Base-by-base conservation (phyloP, 176 grass and related monocot species). In the Tillandsia leiboldiana region DNA sequence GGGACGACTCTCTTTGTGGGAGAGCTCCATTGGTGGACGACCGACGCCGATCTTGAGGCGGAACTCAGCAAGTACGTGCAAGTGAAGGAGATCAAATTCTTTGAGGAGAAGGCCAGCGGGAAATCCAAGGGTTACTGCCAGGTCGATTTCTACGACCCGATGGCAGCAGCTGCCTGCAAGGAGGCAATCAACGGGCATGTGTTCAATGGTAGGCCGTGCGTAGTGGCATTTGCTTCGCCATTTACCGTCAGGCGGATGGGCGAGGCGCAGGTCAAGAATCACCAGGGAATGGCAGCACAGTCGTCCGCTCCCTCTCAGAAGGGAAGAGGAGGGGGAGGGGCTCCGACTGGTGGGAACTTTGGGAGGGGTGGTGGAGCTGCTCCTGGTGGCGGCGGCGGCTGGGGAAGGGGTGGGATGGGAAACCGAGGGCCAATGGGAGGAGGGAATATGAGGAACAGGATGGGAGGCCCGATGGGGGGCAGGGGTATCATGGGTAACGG, bases 21-120 rank as follows among this genome's bases (percentile, higher is more conserved):
- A 0, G 91, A 96, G 33, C 91, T 96, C 18, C 87, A 96, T 74
- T 96, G 91, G 91, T 96, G 91, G 91, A 96, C 91, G 29, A 91
- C 91, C 5, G 91, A 96, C 66, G 91, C 85, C 2, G 87, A 96
- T 76, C 82, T 96, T 11, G 84, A 91, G 72, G 72, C 23, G 2
- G 91, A 96, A 71, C 59, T 91, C 18, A 76, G 77, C 62, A 96
- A 91, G 73, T 91, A 91, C 53, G 91, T 87, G 5, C 87, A 75
- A 59, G 82, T 91, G 48, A 96, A 96, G 73, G 91, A 96, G 73
- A 82, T 96, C 50, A 87, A 79, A 49, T 96, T 96, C 77, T 96
- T 91, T 9, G 91, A 96, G 51, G 91, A 96, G 73, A 96, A 96
- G 69, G 91, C 85, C 2, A 91, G 87, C 10, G 91, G 91, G 57